These are phyloP conservation scores for Schwanniomyces polymorphus DNA, from an alignment of 805 yeast species.

Conservation along the genomic window DNA sequence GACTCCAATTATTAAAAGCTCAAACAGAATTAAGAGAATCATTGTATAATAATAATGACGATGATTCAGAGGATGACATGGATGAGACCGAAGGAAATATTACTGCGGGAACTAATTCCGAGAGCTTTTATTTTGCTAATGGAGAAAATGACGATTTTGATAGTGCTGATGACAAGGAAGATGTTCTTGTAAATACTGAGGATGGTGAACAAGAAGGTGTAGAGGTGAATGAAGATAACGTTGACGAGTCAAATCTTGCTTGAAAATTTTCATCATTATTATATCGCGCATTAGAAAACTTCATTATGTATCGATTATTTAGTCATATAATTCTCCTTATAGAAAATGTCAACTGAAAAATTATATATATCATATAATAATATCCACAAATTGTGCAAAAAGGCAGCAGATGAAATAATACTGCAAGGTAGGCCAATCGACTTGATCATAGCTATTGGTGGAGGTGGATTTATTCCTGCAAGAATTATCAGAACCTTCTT, in stretches of 20 bases:
- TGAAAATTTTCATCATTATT: not conserved
- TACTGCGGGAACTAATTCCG: constrained; percentile 17
- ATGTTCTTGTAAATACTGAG: not conserved
- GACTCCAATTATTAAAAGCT: constrained; percentile 71
- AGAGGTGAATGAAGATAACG: constrained; percentile 32
- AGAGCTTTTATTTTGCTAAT: constrained; percentile 34
- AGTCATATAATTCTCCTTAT: not conserved
- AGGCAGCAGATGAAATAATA: constrained; percentile 54
- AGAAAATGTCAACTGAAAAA: constrained; percentile 30
- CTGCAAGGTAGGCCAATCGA: constrained; percentile 47
- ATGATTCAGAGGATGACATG: constrained; percentile 12
- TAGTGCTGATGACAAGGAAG: constrained; percentile 11
- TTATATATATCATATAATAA: constrained; percentile 73
- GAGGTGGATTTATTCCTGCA: constrained; percentile 74
- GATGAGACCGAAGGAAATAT: constrained; percentile 16
- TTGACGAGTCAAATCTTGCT: constrained; percentile 17
- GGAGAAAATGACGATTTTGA: constrained; percentile 41
- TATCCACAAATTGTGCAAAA: constrained; percentile 81
- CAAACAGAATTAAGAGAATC: constrained; percentile 72
- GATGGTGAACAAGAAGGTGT: constrained; percentile 32
- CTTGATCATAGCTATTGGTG: constrained; percentile 67
- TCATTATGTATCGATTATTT: not conserved
- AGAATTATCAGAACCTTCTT: constrained; percentile 66
- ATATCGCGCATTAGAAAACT: not conserved
- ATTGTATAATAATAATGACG: constrained; percentile 4